phyloP scores from a whole-genome alignment of 1,284 basidiomycete species.

The Boletellus deceptivus region DNA sequence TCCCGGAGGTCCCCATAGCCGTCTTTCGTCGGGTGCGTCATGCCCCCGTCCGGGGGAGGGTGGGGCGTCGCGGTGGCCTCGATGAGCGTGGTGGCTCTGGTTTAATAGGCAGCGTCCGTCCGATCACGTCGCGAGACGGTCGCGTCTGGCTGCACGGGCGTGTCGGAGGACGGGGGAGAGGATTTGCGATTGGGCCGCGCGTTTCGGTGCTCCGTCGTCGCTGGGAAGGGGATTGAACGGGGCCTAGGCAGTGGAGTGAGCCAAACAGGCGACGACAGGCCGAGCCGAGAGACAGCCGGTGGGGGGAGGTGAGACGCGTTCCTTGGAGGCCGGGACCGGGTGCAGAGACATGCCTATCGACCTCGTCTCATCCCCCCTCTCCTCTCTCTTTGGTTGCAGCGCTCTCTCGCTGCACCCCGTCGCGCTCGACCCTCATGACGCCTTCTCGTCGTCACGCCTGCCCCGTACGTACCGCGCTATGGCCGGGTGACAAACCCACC shows the following conservation, averaged over 20 bases:
- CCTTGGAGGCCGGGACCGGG: slow-evolving; percentile 22
- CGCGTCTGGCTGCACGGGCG: no score
- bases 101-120: neutral
- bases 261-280: slow-evolving; percentile 3
- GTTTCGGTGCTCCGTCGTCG: slow-evolving; percentile 18
- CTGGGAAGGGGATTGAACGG: slow-evolving; percentile 24
- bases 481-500: neutral
- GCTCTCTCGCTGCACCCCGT: no score
- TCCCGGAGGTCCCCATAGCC: slow-evolving; percentile 20
- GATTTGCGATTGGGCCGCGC: slow-evolving; percentile 16
- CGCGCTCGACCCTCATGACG: no score
- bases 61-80: no score
- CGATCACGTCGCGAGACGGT: slow-evolving; percentile 13
- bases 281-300: neutral
- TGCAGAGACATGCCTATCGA: no score
- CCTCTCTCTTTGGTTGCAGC: no score
- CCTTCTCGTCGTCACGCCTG: no score
- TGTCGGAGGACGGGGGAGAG: no score
- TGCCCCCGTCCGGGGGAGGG: no score
- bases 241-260: slow-evolving; percentile 5
- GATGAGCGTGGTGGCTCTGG: no score
- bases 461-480: no score
- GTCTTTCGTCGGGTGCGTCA: neutral
- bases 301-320: slow-evolving; percentile 1
- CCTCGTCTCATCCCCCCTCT: neutral